A percentile compares a stretch with the other conserved stretches of the same genome.
Evolutionary conservation across 495 filamentous ascomycete species (phyloP).

Genomic region (Cairneyella variabilis): DNA sequence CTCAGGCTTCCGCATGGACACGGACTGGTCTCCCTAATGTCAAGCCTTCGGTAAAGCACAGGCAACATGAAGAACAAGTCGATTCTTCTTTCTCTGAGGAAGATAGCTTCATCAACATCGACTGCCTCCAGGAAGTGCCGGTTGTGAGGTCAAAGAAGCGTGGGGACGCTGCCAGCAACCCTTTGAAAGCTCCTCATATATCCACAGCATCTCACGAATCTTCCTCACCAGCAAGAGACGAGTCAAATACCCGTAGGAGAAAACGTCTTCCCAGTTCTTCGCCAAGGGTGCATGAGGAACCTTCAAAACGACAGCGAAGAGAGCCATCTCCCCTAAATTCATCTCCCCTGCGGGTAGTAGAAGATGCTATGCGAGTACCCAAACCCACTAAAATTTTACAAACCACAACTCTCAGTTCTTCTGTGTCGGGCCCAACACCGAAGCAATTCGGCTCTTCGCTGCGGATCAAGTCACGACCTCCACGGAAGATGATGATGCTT

Average conservation of each 20-base stretch:
- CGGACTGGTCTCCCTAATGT: background rate
- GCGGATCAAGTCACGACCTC: conserved; percentile 25
- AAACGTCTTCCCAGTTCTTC: too few relatives aligned
- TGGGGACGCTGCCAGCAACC: background rate
- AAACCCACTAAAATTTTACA: background rate
- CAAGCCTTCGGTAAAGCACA: background rate
- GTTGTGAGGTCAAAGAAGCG: background rate
- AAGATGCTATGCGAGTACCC: too few relatives aligned
- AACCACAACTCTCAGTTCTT: background rate
- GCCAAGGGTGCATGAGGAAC: too few relatives aligned
- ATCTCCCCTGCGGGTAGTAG: too few relatives aligned
- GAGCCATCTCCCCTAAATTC: too few relatives aligned
- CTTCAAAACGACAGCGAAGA: too few relatives aligned
- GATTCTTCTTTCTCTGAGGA: background rate
- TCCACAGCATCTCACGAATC: background rate
- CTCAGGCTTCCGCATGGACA: background rate
- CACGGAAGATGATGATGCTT: conserved; percentile 27
- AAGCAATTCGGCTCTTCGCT: conserved; percentile 10
- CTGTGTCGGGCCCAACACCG: background rate
- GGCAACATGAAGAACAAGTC: background rate
- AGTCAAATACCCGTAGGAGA: too few relatives aligned
- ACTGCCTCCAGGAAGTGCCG: background rate
- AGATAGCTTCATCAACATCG: background rate
- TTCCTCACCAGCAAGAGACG: background rate
- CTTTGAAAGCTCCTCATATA: background rate